Base-by-base conservation (phyloP, 2,329 filamentous ascomycete genomes). In the Allantophomopsis lycopodina region DNA sequence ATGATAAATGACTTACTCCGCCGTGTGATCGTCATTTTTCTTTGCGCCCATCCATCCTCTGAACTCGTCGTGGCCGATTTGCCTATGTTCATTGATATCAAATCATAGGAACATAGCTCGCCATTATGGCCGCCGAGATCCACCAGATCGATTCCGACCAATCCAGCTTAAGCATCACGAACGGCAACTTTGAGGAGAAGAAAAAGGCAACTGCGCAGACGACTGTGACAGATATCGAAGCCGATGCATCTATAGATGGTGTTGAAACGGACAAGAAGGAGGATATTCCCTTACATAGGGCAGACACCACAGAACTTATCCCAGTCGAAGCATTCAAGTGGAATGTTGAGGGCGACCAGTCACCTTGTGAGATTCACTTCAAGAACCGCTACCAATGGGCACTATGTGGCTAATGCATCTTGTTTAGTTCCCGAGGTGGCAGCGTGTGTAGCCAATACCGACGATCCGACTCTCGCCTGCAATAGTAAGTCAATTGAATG, bases 261-360 rank as follows among this genome's bases (percentile, higher is more conserved):
- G 12, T 7, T 15, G 32, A 40, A 16, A 7, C 43, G 14, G 34
- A 42, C 12, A n/a, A n/a, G n/a, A n/a, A n/a, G n/a, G 38, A 40
- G 7, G 34, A 43, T 16, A 32, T 37, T 16, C 28, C 4, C 32
- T 41, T 42, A 2, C 40, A 47, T 33, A 45, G 46, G 31, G 42
- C 52, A 20, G 56, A 59, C 21, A 45, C 48, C 14, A 49, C 45
- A 3, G 57, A 60, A 42, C 43, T 60, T 2, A 56, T 54, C 1
- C 55, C 57, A 2, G 50, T 49, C 2, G 57, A 60, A 40, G 57
- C 57, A 6, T 58, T 60, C 39, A 54, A 53, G 33, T 60, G 56
- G 56, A 56, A 53, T 41, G 57, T 60, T 11, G 54, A 58, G 17
- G 57, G 57, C 12, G 57, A 60, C 30, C 53, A 60, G 44, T 60